These are phyloP conservation scores for Sicyos baderoa DNA, from an alignment of 306 rosid species.

Conservation along the genomic window DNA sequence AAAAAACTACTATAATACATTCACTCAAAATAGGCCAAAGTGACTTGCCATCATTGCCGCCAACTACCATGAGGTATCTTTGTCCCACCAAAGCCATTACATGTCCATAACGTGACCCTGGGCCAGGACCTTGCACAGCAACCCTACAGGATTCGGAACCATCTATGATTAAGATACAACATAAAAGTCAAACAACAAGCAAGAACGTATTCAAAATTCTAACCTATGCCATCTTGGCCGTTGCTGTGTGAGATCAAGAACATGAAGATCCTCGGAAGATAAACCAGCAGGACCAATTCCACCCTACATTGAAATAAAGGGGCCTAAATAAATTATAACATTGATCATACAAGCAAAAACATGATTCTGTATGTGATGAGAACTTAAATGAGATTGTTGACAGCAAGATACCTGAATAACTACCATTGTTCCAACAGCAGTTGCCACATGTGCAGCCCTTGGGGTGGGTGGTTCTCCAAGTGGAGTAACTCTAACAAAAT, in stretches of 20 bases:
- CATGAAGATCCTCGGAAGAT: slow-evolving; percentile 96
- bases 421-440: slow-evolving; percentile 99
- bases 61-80: slow-evolving; percentile 98
- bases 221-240: slow-evolving; percentile 99
- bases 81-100: slow-evolving; percentile 99
- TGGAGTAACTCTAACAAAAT: slow-evolving; percentile 68
- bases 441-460: slow-evolving; percentile 98
- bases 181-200: slow-evolving; percentile 5
- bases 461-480: slow-evolving; percentile 97
- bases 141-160: slow-evolving; percentile 39
- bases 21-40: slow-evolving; percentile 12
- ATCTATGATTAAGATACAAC: slow-evolving; percentile 14
- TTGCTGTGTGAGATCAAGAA: slow-evolving; percentile 97
- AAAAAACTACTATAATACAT: not conserved
- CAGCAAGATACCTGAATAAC: slow-evolving; percentile 75
- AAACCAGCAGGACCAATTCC: slow-evolving; percentile 99
- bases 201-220: slow-evolving; percentile 25
- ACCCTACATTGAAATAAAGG: slow-evolving; percentile 53
- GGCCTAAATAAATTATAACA: slow-evolving; percentile 25
- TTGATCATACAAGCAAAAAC: slow-evolving; percentile 9
- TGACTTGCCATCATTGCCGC: slow-evolving; percentile 95
- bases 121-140: slow-evolving; percentile 99
- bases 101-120: slow-evolving; percentile 99
- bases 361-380: not conserved
- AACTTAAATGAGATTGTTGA: slow-evolving; percentile 14